phyloP scores from a whole-genome alignment of 805 yeast genomes.

The Cephaloascus albidus region DNA sequence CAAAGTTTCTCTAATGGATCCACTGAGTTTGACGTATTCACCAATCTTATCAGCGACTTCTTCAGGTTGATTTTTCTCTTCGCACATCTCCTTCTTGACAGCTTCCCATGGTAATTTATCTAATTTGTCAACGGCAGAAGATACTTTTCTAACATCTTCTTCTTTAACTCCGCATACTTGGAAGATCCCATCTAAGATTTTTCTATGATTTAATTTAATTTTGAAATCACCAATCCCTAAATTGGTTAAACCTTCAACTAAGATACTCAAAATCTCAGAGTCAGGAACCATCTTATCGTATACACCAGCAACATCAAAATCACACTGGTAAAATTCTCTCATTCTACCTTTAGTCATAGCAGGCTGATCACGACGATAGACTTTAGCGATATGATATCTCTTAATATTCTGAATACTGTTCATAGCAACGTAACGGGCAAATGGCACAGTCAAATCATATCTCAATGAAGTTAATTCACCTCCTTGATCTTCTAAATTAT shows the following conservation, averaged over 20 bases:
- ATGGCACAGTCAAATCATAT: slow-evolving; percentile 96
- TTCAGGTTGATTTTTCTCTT: slow-evolving; percentile 82
- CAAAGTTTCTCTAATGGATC: slow-evolving; percentile 59
- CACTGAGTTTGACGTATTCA: slow-evolving; percentile 78
- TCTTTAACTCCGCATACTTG: slow-evolving; percentile 90
- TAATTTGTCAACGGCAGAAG: slow-evolving; percentile 93
- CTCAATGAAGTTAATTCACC: slow-evolving; percentile 94
- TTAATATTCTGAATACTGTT: slow-evolving; percentile 85
- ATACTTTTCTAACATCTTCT: slow-evolving; percentile 87
- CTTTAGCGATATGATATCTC: slow-evolving; percentile 96
- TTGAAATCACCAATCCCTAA: slow-evolving; percentile 86
- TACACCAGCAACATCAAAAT: slow-evolving; percentile 90
- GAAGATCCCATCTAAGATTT: slow-evolving; percentile 92
- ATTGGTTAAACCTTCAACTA: slow-evolving; percentile 76
- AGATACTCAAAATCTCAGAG: slow-evolving; percentile 73
- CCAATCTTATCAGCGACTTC: slow-evolving; percentile 93
- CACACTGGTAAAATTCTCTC: slow-evolving; percentile 99
- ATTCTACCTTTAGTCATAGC: slow-evolving; percentile 99
- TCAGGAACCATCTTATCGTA: slow-evolving; percentile 96
- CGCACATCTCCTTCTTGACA: slow-evolving; percentile 86
- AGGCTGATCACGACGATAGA: slow-evolving; percentile 98
- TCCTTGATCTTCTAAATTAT: slow-evolving; percentile 96
- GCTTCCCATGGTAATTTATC: slow-evolving; percentile 95
- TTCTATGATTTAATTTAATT: slow-evolving; percentile 89
- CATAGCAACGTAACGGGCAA: slow-evolving; percentile 95